These are phyloP conservation scores for Trametopsis cervina DNA, from an alignment of 768 basidiomycete genomes.

Conservation along the genomic window DNA sequence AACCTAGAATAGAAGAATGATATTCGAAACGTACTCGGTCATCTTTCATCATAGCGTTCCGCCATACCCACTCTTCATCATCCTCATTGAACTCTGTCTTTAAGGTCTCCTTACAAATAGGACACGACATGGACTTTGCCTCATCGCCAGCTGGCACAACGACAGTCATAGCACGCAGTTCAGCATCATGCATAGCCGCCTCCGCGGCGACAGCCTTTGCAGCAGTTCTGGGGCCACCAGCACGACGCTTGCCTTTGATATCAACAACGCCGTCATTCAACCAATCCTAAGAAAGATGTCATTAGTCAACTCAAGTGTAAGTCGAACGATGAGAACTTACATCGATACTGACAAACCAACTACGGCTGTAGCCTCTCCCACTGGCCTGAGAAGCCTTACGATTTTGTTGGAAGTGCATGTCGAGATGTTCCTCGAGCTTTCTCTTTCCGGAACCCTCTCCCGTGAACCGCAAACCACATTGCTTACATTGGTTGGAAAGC, in stretches of 20 bases:
- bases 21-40: slow-evolving; percentile 54
- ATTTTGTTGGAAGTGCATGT: slow-evolving; percentile 96
- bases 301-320: slow-evolving; percentile 8
- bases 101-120: slow-evolving; percentile 92
- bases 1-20: not conserved
- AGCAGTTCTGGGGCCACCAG: slow-evolving; percentile 43
- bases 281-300: slow-evolving; percentile 65
- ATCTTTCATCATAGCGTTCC: slow-evolving; percentile 80
- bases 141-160: slow-evolving; percentile 89
- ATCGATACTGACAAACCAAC: slow-evolving; percentile 82
- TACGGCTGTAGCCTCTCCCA: slow-evolving; percentile 82
- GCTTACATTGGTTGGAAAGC: slow-evolving; percentile 81
- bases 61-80: slow-evolving; percentile 98
- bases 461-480: slow-evolving; percentile 85
- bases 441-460: slow-evolving; percentile 68
- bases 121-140: slow-evolving; percentile 78
- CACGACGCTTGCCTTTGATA: slow-evolving; percentile 64
- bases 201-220: slow-evolving; percentile 54
- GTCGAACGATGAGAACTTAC: slow-evolving; percentile 37
- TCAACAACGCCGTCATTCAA: slow-evolving; percentile 57
- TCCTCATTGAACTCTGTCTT: slow-evolving; percentile 92
- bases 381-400: slow-evolving; percentile 70
- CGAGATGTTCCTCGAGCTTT: slow-evolving; percentile 80
- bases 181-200: slow-evolving; percentile 66
- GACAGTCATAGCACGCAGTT: slow-evolving; percentile 71